Evolutionary conservation across 306 rosid genomes (phyloP).

Genomic region (Begonia fuchsioides): DNA sequence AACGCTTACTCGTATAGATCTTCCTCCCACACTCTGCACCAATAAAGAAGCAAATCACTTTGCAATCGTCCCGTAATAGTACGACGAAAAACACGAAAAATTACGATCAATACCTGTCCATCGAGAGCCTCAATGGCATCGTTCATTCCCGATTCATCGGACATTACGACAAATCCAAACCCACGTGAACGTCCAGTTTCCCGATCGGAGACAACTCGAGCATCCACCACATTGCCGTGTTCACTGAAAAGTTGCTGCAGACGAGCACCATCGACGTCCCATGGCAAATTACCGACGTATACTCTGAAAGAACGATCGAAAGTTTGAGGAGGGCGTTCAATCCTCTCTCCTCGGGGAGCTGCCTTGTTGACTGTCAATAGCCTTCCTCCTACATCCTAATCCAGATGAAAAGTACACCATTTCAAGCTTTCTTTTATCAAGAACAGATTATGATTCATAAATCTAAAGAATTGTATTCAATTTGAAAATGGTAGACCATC

Average conservation of each 20-base stretch:
- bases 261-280: conserved; percentile 58
- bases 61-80: too few species aligned
- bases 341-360: conserved; percentile 61
- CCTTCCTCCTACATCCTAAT: conserved; percentile 67
- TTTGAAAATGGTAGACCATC: too few species aligned
- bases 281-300: conserved; percentile 85
- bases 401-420: neutral
- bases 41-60: conserved; percentile 1
- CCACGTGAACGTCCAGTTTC: conserved; percentile 96
- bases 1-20: conserved; percentile 77
- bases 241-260: conserved; percentile 65
- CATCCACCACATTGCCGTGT: conserved; percentile 62
- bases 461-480: too few species aligned
- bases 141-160: conserved; percentile 56
- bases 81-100: too few species aligned
- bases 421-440: too few species aligned
- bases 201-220: conserved; percentile 66
- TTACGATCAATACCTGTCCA: conserved; percentile 55
- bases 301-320: conserved; percentile 29
- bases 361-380: conserved; percentile 76
- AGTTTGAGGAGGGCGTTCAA: conserved; percentile 45
- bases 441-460: too few species aligned
- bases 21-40: conserved; percentile 63
- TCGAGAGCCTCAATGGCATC: conserved; percentile 87
- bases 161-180: conserved; percentile 82